Conservation (phyloP, 768 basidiomycete genomes). For the Amanita phalloides region DNA sequence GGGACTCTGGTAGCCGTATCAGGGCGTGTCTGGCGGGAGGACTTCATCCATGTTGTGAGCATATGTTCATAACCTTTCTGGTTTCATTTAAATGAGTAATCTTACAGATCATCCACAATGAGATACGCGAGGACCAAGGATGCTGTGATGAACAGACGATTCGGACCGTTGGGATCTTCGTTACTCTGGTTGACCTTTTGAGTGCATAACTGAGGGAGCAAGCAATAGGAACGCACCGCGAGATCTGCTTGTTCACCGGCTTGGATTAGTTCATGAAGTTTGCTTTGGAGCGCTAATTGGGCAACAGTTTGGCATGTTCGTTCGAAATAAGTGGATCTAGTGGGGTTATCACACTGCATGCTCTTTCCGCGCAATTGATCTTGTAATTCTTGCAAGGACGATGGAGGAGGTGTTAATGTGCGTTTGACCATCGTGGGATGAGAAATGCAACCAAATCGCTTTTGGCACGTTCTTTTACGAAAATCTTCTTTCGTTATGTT, state of each 20-base stretch:
- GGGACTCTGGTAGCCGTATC: slow-evolving; percentile 39
- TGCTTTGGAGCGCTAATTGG: slow-evolving; percentile 31
- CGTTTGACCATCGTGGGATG: slow-evolving; percentile 38
- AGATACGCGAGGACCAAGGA: slow-evolving; percentile 60
- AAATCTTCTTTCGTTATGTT: too few relatives aligned
- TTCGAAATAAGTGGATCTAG: slow-evolving; percentile 22
- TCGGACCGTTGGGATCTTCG: slow-evolving; percentile 24
- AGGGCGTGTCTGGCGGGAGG: slow-evolving; percentile 50
- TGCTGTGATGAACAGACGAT: slow-evolving; percentile 40
- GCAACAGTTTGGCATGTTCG: slow-evolving; percentile 32
- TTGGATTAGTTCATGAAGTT: slow-evolving; percentile 31
- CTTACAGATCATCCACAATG: slow-evolving; percentile 53
- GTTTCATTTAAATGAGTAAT: slow-evolving; percentile 7
- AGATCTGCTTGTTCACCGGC: slow-evolving; percentile 43
- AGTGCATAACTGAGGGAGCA: background rate
- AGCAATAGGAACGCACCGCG: slow-evolving; percentile 28
- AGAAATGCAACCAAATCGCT: background rate
- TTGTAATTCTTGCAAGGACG: slow-evolving; percentile 42
- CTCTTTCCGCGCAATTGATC: slow-evolving; percentile 31
- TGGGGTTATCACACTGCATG: slow-evolving; percentile 9
- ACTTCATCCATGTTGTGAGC: slow-evolving; percentile 20
- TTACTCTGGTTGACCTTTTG: slow-evolving; percentile 17
- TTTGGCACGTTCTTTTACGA: too few relatives aligned
- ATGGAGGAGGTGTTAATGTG: slow-evolving; percentile 55
- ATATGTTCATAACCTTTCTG: background rate